A percentile compares a stretch with the other conserved stretches of the same genome.
Evolutionary conservation across 2,329 filamentous ascomycete species (phyloP).

Genomic region (Metarhizium album): DNA sequence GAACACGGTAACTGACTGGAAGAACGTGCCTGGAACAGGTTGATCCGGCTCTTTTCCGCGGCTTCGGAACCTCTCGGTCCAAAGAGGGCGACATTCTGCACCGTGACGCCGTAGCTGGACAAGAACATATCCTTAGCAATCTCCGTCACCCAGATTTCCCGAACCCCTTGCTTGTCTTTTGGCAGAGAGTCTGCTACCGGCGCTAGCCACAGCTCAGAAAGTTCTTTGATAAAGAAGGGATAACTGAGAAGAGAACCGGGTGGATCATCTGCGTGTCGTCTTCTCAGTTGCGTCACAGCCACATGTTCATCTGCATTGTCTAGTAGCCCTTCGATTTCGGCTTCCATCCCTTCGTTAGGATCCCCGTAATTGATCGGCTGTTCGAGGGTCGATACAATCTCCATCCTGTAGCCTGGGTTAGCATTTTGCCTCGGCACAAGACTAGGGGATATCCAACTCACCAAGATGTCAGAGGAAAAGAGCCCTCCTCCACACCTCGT

Average conservation of each 20-base stretch:
- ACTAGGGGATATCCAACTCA: constrained; percentile 10
- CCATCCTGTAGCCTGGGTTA: constrained; percentile 14
- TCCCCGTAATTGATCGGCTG: constrained; percentile 1
- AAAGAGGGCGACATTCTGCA: constrained; percentile 22
- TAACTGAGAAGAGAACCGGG: constrained; percentile 16
- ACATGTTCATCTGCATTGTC: constrained; percentile 15
- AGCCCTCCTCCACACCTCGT: constrained; percentile 14
- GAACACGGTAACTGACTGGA: neutral
- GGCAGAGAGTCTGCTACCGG: constrained; percentile 14
- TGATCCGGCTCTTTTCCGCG: constrained; percentile 6
- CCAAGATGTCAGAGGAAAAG: constrained; percentile 23
- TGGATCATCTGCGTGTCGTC: constrained; percentile 14
- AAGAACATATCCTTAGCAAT: constrained; percentile 24
- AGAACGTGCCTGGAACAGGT: constrained; percentile 2
- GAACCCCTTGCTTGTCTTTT: constrained; percentile 13
- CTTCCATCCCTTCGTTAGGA: constrained; percentile 15
- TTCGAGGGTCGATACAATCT: constrained; percentile 11
- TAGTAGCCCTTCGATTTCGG: constrained; percentile 19
- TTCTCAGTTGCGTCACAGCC: constrained; percentile 20
- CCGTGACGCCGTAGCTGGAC: constrained; percentile 23
- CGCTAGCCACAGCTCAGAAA: constrained; percentile 23
- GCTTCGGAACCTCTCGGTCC: constrained; percentile 11
- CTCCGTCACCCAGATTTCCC: constrained; percentile 20
- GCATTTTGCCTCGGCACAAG: neutral
- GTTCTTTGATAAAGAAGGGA: constrained; percentile 17